Evolutionary conservation across 441 rosid genomes (phyloP).

Genomic region (Kokia cookei): DNA sequence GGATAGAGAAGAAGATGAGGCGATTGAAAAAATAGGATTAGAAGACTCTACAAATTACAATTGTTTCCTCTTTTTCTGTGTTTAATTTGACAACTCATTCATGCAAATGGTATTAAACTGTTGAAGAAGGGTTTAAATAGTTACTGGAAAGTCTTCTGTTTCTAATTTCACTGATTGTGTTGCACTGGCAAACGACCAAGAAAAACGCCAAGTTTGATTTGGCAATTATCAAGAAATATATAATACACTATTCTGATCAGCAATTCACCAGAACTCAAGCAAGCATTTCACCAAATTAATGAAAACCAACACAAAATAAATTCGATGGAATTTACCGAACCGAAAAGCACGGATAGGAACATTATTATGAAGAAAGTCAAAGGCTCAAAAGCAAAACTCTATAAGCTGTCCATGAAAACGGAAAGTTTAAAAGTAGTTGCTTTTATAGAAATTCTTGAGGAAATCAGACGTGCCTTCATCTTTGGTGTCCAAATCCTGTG

Average conservation of each 20-base stretch:
- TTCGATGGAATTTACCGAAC: neutral
- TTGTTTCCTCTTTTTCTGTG: too few species aligned
- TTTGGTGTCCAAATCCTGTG: slow-evolving; percentile 61
- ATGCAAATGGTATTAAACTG: too few species aligned
- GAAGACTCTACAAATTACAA: too few species aligned
- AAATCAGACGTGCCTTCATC: slow-evolving; percentile 73
- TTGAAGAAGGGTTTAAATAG: too few species aligned
- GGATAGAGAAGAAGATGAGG: too few species aligned
- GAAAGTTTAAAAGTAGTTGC: slow-evolving; percentile 69
- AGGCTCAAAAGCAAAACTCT: neutral
- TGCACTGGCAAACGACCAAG: neutral
- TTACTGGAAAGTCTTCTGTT: too few species aligned
- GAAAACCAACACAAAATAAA: neutral
- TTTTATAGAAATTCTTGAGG: slow-evolving; percentile 80
- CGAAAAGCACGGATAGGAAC: slow-evolving; percentile 6
- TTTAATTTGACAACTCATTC: too few species aligned
- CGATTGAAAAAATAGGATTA: too few species aligned
- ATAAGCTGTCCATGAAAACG: neutral
- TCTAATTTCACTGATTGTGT: neutral
- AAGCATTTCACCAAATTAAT: neutral
- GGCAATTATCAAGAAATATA: neutral
- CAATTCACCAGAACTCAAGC: neutral
- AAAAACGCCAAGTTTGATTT: neutral
- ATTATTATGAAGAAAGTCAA: slow-evolving; percentile 23
- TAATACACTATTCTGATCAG: neutral